phyloP scores from a whole-genome alignment of 2,329 filamentous ascomycete genomes.

The Cordyceps cicadae region DNA sequence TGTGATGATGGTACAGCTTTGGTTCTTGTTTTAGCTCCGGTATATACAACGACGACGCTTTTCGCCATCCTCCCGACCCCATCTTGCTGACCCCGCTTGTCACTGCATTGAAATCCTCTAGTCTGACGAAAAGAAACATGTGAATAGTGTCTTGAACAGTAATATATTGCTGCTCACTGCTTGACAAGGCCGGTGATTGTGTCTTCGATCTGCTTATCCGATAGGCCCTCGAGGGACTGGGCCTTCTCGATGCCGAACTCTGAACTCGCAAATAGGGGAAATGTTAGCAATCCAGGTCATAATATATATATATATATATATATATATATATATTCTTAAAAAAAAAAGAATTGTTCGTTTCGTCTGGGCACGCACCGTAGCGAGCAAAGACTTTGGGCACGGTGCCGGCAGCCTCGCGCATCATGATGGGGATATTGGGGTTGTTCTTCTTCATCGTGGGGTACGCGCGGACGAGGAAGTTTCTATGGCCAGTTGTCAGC shows the following conservation, averaged over 20 bases:
- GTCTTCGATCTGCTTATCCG: constrained; percentile 55
- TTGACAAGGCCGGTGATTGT: constrained; percentile 47
- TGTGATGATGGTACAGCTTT: constrained; percentile 13
- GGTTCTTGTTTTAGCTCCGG: constrained; percentile 3
- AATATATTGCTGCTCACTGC: constrained; percentile 12
- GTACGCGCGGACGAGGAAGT: constrained; percentile 85
- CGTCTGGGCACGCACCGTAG: constrained; percentile 56
- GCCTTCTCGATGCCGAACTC: constrained; percentile 50
- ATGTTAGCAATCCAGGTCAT: neutral
- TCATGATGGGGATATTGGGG: constrained; percentile 84
- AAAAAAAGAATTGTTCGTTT: too few species aligned
- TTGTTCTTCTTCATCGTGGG: constrained; percentile 99
- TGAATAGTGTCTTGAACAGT: neutral
- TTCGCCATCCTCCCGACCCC: neutral
- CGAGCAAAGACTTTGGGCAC: constrained; percentile 81
- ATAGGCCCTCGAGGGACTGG: constrained; percentile 49
- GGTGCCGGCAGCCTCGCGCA: constrained; percentile 82
- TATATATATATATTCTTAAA: too few species aligned
- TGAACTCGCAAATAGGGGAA: constrained; percentile 18
- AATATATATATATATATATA: too few species aligned
- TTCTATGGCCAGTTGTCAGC: constrained; percentile 34
- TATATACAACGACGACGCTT: constrained; percentile 9
- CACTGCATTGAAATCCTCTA: neutral
- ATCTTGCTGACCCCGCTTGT: neutral
- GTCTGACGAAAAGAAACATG: neutral